Evolutionary conservation across 169 alveolate genomes (phyloP), one percentile per base, ranked within the genome.

Genomic region (Eimeria necatrix): DNA sequence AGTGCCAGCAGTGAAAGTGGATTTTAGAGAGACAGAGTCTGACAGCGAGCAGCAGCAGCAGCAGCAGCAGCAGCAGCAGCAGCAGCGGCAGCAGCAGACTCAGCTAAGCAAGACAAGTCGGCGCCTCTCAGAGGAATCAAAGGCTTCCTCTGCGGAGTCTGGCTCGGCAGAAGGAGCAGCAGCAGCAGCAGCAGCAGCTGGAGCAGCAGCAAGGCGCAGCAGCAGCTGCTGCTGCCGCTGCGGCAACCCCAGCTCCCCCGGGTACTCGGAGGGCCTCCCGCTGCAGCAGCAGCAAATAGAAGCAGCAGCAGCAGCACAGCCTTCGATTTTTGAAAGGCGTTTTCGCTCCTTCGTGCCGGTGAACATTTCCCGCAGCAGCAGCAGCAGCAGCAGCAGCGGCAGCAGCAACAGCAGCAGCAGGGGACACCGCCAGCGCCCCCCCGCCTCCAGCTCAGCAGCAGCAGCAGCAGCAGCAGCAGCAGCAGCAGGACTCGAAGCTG

Each of bases 391-490:
- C 84, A 73, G 78, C 78, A 68, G 20, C 78, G 24, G 78, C 78
- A 68, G 24, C 78, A 22, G 78, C 78, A 68, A 22, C 78, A 68
- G 78, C 78, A 68, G 78, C 32, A 22, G 32, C 78, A 68, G 78
- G 46, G 32, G 78, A 12, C 10, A 24, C 78, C 10, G 12, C 78
- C 8, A 9, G 32, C 8, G 10, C 41, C n/a, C 41, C 24, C 10
- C 84, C 8, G 41, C 16, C 20, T n/a, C 4, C 22, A 4, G 48
- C 53, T 12, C 24, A 24, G 48, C 73, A 2, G 56, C 6, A 8
- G 48, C 84, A 24, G 84, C 53, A 73, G 10, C 84, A 41, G 84
- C 84, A 32, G 84, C 84, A 73, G 84, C 84, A 73, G 84, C 49
- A 49, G 56, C 89, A 8, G 56, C 49, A 56, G 71, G 76, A 83